These are phyloP conservation scores for Gnetum montanum DNA, from an alignment of 75 land plant species.

Conservation along the genomic window DNA sequence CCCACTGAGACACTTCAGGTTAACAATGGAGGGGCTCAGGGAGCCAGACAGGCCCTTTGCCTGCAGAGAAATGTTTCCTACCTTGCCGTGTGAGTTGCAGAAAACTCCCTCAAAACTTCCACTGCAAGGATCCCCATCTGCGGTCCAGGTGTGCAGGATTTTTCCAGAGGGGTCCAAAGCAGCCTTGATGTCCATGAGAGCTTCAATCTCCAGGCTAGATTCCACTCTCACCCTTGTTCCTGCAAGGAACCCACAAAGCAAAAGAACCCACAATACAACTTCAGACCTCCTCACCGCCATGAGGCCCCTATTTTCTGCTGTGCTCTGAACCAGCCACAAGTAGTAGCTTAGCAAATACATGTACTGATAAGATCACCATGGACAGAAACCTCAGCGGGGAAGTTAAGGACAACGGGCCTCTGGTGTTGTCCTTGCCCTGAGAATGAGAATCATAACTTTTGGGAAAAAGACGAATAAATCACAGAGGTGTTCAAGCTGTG, in stretches of 20 bases:
- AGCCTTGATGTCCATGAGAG: constrained; percentile 28
- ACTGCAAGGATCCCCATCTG: constrained; percentile 5
- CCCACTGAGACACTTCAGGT: constrained; percentile 26
- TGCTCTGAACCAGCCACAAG: no score
- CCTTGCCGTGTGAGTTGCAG: constrained; percentile 26
- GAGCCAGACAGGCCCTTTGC: constrained; percentile 22
- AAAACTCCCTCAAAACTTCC: constrained; percentile 30
- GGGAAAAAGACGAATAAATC: neutral
- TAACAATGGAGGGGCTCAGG: constrained; percentile 18
- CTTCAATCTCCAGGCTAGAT: constrained; percentile 10
- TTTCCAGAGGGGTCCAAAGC: constrained; percentile 26
- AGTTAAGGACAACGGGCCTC: neutral
- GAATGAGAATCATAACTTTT: neutral
- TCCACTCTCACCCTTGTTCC: constrained; percentile 1
- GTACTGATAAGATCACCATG: neutral
- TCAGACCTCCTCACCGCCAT: neutral
- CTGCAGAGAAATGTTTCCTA: constrained; percentile 31
- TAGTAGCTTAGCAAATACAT: neutral
- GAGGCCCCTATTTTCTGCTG: no score
- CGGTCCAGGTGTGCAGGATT: constrained; percentile 23
- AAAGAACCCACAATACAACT: neutral
- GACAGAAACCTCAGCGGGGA: neutral
- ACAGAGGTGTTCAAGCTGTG: neutral
- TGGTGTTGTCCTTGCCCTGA: neutral
- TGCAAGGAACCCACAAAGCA: neutral